A percentile compares a stretch with the other conserved stretches of the same genome.
Conservation (phyloP, 164 flowering plant genomes). For the Berberis thunbergii region DNA sequence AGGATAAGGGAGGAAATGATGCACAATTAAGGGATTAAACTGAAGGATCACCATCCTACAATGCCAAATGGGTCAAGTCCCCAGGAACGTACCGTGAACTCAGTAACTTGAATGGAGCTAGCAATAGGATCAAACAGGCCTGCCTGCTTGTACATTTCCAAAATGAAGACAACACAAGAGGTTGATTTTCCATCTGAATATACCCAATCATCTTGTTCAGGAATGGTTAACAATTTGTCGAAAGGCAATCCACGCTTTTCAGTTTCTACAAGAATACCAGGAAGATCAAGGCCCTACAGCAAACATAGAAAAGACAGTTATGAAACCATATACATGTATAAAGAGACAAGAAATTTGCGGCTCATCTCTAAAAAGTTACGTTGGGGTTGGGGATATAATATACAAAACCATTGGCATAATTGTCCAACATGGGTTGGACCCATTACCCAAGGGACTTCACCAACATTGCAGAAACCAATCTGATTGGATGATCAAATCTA, state of each 20-base stretch:
- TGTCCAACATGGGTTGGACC: too few species aligned
- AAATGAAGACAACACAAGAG: slow-evolving; percentile 89
- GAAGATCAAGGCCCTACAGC: slow-evolving; percentile 65
- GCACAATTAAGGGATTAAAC: not conserved
- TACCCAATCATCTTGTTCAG: slow-evolving; percentile 89
- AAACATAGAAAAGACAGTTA: not conserved
- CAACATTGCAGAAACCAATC: too few species aligned
- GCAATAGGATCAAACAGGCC: slow-evolving; percentile 71
- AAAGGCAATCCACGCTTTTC: slow-evolving; percentile 79
- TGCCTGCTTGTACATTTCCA: slow-evolving; percentile 91
- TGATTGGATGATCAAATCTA: too few species aligned
- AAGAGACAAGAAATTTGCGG: too few species aligned
- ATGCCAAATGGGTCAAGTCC: not conserved
- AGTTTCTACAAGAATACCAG: slow-evolving; percentile 81
- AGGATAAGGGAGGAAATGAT: too few species aligned
- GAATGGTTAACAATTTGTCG: slow-evolving; percentile 67
- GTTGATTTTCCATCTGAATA: slow-evolving; percentile 86
- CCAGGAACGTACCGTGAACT: slow-evolving; percentile 70
- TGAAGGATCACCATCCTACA: not conserved
- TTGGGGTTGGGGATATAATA: too few species aligned
- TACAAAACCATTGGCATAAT: too few species aligned
- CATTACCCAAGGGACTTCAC: too few species aligned
- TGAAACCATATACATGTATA: too few species aligned
- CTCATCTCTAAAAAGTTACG: too few species aligned
- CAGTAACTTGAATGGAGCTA: slow-evolving; percentile 77